Conservation (phyloP, 1,284 basidiomycete genomes). For the Ceratobasidium sp. region DNA sequence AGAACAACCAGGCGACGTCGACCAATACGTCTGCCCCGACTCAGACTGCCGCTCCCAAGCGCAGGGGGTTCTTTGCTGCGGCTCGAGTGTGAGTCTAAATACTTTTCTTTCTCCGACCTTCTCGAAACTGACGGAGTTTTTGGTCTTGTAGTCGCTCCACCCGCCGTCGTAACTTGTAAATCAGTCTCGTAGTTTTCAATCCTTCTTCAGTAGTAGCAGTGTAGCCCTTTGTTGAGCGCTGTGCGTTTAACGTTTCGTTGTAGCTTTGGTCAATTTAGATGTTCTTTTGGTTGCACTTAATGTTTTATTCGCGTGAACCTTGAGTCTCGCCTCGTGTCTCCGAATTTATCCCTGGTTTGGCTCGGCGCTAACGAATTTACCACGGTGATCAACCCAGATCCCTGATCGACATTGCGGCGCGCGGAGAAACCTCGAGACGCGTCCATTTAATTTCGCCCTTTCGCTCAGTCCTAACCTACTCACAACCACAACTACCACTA, state of each 20-base stretch:
- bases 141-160: background rate
- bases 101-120: background rate
- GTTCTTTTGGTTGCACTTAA: background rate
- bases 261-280: constrained; percentile 13
- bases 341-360: no score
- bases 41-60: background rate
- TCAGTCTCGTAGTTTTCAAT: constrained; percentile 7
- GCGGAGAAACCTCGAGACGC: constrained; percentile 20
- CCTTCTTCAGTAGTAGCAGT: no score
- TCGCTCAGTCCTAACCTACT: background rate
- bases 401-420: constrained; percentile 29
- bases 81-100: constrained; percentile 16
- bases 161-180: background rate
- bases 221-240: constrained; percentile 24
- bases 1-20: background rate
- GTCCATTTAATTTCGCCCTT: constrained; percentile 28
- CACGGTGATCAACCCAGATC: background rate
- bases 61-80: background rate
- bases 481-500: constrained; percentile 41
- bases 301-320: background rate
- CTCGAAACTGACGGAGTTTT: background rate
- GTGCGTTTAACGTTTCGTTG: constrained; percentile 19
- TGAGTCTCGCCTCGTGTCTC: no score
- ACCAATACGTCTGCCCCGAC: background rate
- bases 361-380: no score